Conservation (phyloP, 768 basidiomycete genomes). For the Cystobasidium tubakii region DNA sequence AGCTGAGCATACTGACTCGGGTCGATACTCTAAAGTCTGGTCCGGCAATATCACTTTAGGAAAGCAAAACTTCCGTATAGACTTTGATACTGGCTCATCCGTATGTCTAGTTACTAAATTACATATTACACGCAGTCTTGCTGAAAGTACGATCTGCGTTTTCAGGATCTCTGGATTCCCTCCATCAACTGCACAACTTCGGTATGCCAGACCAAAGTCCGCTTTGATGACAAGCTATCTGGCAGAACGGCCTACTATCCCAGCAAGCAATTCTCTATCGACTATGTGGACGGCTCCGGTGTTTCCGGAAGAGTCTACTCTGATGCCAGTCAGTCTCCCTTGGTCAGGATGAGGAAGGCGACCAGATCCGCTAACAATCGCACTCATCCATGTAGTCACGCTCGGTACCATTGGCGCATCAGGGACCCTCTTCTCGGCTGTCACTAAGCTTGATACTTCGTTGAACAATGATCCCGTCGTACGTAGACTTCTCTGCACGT, state of each 20-base stretch:
- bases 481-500: not conserved
- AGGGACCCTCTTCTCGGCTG: constrained; percentile 51
- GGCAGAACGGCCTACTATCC: not conserved
- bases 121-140: not conserved
- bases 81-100: constrained; percentile 51
- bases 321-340: constrained; percentile 52
- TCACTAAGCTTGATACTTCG: constrained; percentile 46
- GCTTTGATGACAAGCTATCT: not conserved
- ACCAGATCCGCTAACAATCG: not conserved
- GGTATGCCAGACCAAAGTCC: constrained; percentile 45
- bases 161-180: constrained; percentile 43
- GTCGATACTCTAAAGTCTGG: constrained; percentile 49
- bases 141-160: not conserved
- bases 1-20: not conserved
- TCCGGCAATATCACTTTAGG: constrained; percentile 52
- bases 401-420: constrained; percentile 54
- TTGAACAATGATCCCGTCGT: constrained; percentile 35
- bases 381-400: not conserved
- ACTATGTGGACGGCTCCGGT: constrained; percentile 55
- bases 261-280: constrained; percentile 50
- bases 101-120: not conserved
- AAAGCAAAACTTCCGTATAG: constrained; percentile 51
- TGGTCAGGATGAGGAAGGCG: not conserved
- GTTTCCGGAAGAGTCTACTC: constrained; percentile 54
- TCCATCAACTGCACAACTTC: constrained; percentile 38